Evolutionary conservation across 2,329 filamentous ascomycete genomes (phyloP), one percentile per base, ranked within the genome.

Genomic region (Cylindrodendrum hubeiense): DNA sequence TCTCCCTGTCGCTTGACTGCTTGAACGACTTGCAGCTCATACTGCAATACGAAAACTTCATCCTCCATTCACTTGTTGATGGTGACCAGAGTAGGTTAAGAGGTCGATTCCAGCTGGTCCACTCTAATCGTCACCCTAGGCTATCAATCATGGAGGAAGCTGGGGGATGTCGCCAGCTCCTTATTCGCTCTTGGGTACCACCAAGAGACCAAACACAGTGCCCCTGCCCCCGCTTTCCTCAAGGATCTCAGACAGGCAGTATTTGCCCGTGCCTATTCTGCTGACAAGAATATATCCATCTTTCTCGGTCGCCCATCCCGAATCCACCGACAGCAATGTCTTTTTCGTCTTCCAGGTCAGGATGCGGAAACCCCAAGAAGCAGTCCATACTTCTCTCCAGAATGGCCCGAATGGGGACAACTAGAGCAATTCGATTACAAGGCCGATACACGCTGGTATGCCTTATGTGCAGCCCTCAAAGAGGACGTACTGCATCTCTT

Each of bases 251-350:
- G 82, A 24, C 76, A 77, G 59, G 73, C 74, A 3, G 79, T 78
- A 6, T 84, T 85, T 63, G 79, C 79, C 5, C 76, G 79, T 2
- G 77, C 78, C 6, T 86, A 84, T 58, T 80, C 80, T 7, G 79
- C 79, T 5, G 84, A 86, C 60, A 86, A 85, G 60, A 81, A 79
- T 43, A 72, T 85, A 8, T 80, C 83, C 1, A 81, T 84, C 2
- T 86, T 86, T 56, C 78, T 85, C n/a, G 84, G 84, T 4, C 78
- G 84, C 2, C 84, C 84, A 4, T 82, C 83, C 3, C 77, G 83
- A 3, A 80, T 86, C 41, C 78, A 78, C n/a, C 75, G 79, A 39
- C 77, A 78, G 41, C 84, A 79, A 61, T 84, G 82, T 67, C 74
- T 74, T 4, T 76, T 83, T 12, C 72, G 77, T 3, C 57, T 67